Base-by-base conservation (phyloP, 345 rosid genomes). In the Erodium maritimum region DNA sequence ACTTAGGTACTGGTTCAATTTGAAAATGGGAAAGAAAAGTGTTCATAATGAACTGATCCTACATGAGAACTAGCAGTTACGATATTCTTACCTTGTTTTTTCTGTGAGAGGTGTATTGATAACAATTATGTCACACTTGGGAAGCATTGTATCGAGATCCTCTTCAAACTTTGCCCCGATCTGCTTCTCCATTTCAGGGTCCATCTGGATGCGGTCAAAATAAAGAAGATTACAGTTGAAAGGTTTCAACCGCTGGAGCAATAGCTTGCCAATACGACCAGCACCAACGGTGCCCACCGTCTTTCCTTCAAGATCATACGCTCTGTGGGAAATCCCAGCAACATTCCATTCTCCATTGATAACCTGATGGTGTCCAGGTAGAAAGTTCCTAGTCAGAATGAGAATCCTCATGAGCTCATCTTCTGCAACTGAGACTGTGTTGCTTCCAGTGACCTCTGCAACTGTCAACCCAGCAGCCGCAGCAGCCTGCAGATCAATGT, bases 271-370 rank as follows among this genome's bases (percentile, higher is more conserved):
- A 54, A 91, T 88, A 50, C 95, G 81, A 19, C 98, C 96, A 52
- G 83, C 86, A 52, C 96, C 95, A 20, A 86, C 79, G n/a, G 98
- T 91, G 34, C 96, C 98, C 0, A 88, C 81, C 4, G 89, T 93
- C 81, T 88, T 93, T 42, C 94, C 99, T 71, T 93, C 95, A 14
- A 93, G 94, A 80, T 93, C 96, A 57, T 93, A 93, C 46, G 99
- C 82, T 71, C 94, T 82, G 58, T 88, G 70, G 17, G 99, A 80
- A 55, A 93, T 77, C 21, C 74, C 91, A 0, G 95, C 99, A 6
- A 93, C 95, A 63, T 93, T 85, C 96, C 96, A 93, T n/a, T 88
- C 96, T 6, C 96, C 95, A 21, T 52, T 80, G 34, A 84, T 61
- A 61, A 89, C 88, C 62, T 93, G 99, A 48, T 83, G 84, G 57